Evolutionary conservation across 176 grass and related monocot species (phyloP).

Genomic region (Cymbopogon citratus): DNA sequence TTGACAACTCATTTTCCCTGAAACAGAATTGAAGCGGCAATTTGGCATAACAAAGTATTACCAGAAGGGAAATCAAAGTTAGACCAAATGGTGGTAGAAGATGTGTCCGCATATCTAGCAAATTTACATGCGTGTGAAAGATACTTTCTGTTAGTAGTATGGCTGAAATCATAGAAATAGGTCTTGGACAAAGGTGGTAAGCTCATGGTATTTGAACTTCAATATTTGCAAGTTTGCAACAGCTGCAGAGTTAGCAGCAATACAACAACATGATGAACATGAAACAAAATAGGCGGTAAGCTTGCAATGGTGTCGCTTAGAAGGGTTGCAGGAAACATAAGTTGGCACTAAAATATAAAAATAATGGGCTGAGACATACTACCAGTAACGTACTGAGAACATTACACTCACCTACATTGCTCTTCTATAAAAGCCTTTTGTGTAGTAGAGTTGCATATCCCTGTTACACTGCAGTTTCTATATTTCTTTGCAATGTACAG

Average conservation of each 20-base stretch:
- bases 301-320: neutral
- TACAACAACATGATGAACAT: neutral
- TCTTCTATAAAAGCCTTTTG: conserved; percentile 87
- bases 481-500: conserved; percentile 78
- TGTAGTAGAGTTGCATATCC: conserved; percentile 91
- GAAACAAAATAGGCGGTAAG: neutral
- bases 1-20: conserved; percentile 68
- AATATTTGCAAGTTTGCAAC: neutral
- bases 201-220: neutral
- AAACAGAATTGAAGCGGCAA: conserved; percentile 6
- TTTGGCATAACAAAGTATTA: neutral
- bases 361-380: neutral
- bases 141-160: neutral
- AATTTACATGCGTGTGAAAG: conserved; percentile 5
- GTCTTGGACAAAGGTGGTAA: neutral
- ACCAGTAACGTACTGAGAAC: neutral
- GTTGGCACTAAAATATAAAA: neutral
- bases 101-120: neutral
- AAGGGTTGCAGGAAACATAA: neutral
- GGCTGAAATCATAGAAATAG: neutral
- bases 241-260: neutral
- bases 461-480: conserved; percentile 62
- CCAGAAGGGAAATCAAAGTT: neutral
- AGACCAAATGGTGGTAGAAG: neutral
- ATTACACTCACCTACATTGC: conserved; percentile 53